Percentiles rank a stretch among this genome's conserved stretches.
These are phyloP conservation scores for Bryum argenteum DNA, from an alignment of 225 moss, liverwort and hornwort genomes.

Conservation along the genomic window DNA sequence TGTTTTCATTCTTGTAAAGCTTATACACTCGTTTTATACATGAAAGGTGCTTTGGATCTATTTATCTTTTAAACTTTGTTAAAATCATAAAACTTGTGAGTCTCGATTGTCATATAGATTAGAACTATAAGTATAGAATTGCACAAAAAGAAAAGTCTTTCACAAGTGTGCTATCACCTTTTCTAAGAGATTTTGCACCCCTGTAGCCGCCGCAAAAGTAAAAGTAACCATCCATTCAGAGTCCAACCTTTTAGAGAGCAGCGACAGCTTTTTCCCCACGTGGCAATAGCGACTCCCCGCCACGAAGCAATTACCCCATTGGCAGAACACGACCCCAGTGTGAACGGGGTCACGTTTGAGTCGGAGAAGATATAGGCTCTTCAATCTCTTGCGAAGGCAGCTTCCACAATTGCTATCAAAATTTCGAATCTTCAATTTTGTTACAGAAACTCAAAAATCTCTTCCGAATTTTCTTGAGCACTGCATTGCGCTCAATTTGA, in stretches of 20 bases:
- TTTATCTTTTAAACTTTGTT: too few species aligned
- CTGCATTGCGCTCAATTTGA: neutral
- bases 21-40: too few species aligned
- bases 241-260: neutral
- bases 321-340: conserved; percentile 7
- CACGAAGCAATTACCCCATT: conserved; percentile 22
- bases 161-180: too few species aligned
- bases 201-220: too few species aligned
- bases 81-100: too few species aligned
- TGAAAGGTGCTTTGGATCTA: too few species aligned
- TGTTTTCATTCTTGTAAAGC: too few species aligned
- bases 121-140: too few species aligned
- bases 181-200: too few species aligned
- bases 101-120: too few species aligned
- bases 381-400: conserved; percentile 5
- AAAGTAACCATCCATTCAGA: neutral
- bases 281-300: neutral
- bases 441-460: neutral
- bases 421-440: too few species aligned
- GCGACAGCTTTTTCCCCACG: neutral
- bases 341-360: neutral
- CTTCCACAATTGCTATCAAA: neutral
- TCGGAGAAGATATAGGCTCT: neutral
- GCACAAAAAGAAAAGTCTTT: too few species aligned
- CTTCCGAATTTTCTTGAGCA: neutral